Evolutionary conservation across 768 basidiomycete genomes (phyloP).

Genomic region (Podaxis sp.): DNA sequence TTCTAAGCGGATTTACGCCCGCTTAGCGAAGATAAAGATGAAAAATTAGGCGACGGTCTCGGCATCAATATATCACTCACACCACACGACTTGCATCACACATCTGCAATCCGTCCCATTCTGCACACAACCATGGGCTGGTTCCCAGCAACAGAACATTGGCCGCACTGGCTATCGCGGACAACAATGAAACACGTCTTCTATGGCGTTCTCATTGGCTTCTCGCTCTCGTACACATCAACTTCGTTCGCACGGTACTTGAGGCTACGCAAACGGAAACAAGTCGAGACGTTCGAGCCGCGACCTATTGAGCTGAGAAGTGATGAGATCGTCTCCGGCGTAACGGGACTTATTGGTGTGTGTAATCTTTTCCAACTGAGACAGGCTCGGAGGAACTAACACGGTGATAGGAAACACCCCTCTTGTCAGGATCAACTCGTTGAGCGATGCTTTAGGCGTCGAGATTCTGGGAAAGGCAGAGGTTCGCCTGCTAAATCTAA

Average conservation of each 20-base stretch:
- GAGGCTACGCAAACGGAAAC: slow-evolving; percentile 48
- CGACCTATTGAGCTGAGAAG: slow-evolving; percentile 72
- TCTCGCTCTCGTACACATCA: slow-evolving; percentile 73
- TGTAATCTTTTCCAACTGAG: neutral
- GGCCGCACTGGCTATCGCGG: slow-evolving; percentile 39
- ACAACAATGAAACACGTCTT: slow-evolving; percentile 35
- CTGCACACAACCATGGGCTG: slow-evolving; percentile 21
- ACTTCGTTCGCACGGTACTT: slow-evolving; percentile 60
- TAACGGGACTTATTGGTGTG: slow-evolving; percentile 82
- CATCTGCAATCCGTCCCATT: neutral
- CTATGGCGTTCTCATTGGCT: slow-evolving; percentile 62
- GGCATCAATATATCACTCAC: slow-evolving; percentile 1
- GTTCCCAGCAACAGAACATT: slow-evolving; percentile 23
- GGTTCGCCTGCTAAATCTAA: slow-evolving; percentile 39
- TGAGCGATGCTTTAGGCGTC: slow-evolving; percentile 88
- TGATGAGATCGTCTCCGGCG: slow-evolving; percentile 78
- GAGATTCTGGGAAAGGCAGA: slow-evolving; percentile 97
- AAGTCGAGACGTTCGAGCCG: slow-evolving; percentile 37
- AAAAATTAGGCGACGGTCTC: neutral
- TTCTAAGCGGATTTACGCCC: neutral
- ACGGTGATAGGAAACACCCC: slow-evolving; percentile 82
- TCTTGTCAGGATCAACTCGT: slow-evolving; percentile 83
- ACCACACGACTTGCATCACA: neutral
- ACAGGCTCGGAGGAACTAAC: neutral
- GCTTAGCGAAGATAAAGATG: neutral